Evolutionary conservation across 1,139 yeast species (phyloP).

Genomic region (Kodamaea fungicola): DNA sequence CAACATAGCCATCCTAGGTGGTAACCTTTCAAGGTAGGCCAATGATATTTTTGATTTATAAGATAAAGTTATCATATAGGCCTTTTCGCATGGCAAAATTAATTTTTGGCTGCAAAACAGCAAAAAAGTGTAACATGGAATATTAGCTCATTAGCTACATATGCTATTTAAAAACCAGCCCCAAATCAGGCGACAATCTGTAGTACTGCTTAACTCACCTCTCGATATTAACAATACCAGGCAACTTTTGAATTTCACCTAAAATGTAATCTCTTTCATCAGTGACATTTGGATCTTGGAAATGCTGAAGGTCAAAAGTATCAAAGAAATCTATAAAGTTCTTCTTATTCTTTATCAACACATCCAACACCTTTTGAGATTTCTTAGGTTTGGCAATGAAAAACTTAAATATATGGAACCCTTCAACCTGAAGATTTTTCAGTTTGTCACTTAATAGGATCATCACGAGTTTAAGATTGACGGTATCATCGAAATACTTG

Average conservation of each 20-base stretch:
- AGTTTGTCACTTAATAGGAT: constrained; percentile 82
- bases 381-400: constrained; percentile 95
- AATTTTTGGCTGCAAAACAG: too few species aligned
- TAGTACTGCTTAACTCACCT: too few species aligned
- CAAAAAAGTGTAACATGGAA: too few species aligned
- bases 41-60: too few species aligned
- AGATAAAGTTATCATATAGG: too few species aligned
- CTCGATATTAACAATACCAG: constrained; percentile 20
- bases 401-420: constrained; percentile 88
- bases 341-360: constrained; percentile 75
- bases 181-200: too few species aligned
- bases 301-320: constrained; percentile 59
- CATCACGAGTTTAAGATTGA: constrained; percentile 83
- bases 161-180: too few species aligned
- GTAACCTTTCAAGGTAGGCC: too few species aligned
- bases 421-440: constrained; percentile 83
- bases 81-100: too few species aligned
- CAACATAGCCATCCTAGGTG: too few species aligned
- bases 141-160: too few species aligned
- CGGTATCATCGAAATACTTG: constrained; percentile 74
- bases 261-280: constrained; percentile 83
- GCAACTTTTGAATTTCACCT: constrained; percentile 68
- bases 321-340: constrained; percentile 70
- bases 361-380: constrained; percentile 73
- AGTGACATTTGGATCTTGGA: constrained; percentile 63